Conservation (phyloP, 2,329 filamentous ascomycete species). For the Acrocalymma vagum region DNA sequence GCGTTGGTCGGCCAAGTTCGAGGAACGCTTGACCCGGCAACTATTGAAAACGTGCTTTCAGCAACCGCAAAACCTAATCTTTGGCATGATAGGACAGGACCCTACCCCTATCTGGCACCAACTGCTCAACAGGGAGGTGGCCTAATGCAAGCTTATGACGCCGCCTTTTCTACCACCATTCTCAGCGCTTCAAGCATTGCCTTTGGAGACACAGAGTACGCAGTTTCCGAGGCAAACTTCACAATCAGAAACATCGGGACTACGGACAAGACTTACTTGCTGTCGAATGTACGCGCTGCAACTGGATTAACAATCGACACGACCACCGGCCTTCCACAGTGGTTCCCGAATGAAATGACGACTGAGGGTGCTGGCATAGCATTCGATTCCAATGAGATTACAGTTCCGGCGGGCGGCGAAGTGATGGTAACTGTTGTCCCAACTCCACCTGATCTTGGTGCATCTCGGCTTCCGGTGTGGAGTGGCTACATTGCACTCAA, state of each 20-base stretch:
- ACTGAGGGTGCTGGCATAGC: conserved; percentile 16
- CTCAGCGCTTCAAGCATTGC: conserved; percentile 22
- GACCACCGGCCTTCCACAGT: conserved; percentile 2
- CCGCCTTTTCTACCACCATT: conserved; percentile 19
- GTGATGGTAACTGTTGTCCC: conserved; percentile 20
- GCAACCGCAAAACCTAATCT: conserved; percentile 22
- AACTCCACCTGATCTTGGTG: conserved; percentile 27
- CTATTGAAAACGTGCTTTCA: conserved; percentile 18
- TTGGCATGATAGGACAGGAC: conserved; percentile 19
- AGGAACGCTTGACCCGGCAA: conserved; percentile 21
- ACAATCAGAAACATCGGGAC: conserved; percentile 24
- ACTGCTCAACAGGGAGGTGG: conserved; percentile 32
- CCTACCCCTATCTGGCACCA: conserved; percentile 21
- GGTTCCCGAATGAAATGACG: conserved; percentile 14
- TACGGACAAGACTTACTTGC: conserved; percentile 11
- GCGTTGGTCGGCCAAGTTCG: conserved; percentile 25
- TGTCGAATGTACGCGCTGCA: conserved; percentile 21
- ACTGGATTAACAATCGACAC: conserved; percentile 23
- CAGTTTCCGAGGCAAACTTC: conserved; percentile 32
- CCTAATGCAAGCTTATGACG: conserved; percentile 23
- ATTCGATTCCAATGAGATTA: conserved; percentile 23
- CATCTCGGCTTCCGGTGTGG: conserved; percentile 27
- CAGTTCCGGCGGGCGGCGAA: conserved; percentile 23
- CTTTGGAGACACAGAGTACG: conserved; percentile 32
- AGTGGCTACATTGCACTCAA: conserved; percentile 27